Conservation (phyloP, 192 early-diverging fungal genomes). For the Kickxella alabastrina region DNA sequence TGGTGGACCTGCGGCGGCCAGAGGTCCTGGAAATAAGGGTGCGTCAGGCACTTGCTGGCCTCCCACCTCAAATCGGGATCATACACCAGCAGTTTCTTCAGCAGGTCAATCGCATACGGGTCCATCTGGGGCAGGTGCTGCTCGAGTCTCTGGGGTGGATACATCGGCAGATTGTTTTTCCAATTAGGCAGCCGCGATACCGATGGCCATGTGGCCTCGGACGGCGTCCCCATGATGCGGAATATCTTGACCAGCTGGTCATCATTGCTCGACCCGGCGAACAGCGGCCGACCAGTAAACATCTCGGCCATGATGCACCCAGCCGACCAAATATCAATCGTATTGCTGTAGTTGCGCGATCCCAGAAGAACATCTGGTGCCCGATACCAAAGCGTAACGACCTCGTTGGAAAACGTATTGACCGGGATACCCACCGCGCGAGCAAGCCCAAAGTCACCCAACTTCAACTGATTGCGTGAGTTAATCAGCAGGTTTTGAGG, state of each 20-base stretch:
- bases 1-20: slow-evolving; percentile 38
- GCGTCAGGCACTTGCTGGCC: slow-evolving; percentile 28
- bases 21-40: slow-evolving; percentile 46
- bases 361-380: slow-evolving; percentile 96
- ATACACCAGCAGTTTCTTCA: slow-evolving; percentile 71
- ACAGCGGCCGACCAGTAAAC: slow-evolving; percentile 74
- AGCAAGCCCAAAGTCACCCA: slow-evolving; percentile 83
- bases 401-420: slow-evolving; percentile 96
- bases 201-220: slow-evolving; percentile 69
- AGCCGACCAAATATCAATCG: slow-evolving; percentile 97
- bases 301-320: slow-evolving; percentile 99
- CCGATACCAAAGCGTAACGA: slow-evolving; percentile 98
- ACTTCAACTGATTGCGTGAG: slow-evolving; percentile 71
- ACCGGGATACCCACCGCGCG: slow-evolving; percentile 82
- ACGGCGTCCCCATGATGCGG: slow-evolving; percentile 75
- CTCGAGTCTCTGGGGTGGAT: slow-evolving; percentile 61
- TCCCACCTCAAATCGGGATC: slow-evolving; percentile 56
- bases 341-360: slow-evolving; percentile 88
- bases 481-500: slow-evolving; percentile 85
- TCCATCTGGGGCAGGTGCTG: slow-evolving; percentile 74
- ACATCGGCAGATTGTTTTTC: slow-evolving; percentile 62
- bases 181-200: slow-evolving; percentile 69
- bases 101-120: slow-evolving; percentile 63
- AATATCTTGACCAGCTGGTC: slow-evolving; percentile 81
- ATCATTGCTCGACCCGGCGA: slow-evolving; percentile 77